These are phyloP conservation scores for Clathrospora elynae DNA, from an alignment of 2,329 filamentous ascomycete species.

Conservation along the genomic window DNA sequence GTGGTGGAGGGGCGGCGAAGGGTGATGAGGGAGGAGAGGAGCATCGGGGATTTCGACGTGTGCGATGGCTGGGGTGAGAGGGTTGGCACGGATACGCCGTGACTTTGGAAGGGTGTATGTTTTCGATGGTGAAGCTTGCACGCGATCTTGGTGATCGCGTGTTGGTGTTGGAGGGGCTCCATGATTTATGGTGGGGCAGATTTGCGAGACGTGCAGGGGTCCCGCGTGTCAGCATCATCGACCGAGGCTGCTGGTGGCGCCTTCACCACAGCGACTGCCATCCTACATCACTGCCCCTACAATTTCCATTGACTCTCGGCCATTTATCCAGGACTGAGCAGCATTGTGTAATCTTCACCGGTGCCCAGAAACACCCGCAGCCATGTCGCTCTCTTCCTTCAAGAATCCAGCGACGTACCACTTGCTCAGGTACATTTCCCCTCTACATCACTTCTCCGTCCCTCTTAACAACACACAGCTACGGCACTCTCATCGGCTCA, in stretches of 20 bases:
- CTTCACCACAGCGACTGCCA: not conserved
- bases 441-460: constrained; percentile 12
- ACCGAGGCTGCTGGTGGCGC: constrained; percentile 14
- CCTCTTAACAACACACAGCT: constrained; percentile 58
- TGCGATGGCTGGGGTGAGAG: not conserved
- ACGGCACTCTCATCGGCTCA: constrained; percentile 84
- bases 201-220: constrained; percentile 8
- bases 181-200: constrained; percentile 2
- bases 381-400: constrained; percentile 56
- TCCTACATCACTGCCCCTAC: not conserved
- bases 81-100: not conserved
- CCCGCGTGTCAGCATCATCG: constrained; percentile 19
- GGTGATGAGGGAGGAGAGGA: constrained; percentile 38
- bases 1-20: constrained; percentile 30
- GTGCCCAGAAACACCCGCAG: constrained; percentile 6
- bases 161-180: constrained; percentile 4
- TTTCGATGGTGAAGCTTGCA: too few species aligned
- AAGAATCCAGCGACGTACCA: constrained; percentile 74
- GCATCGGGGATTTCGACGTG: constrained; percentile 16
- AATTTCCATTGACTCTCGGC: not conserved
- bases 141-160: too few species aligned
- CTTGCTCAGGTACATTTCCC: constrained; percentile 65
- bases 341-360: not conserved
- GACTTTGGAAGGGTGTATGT: too few species aligned
- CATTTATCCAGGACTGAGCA: too few species aligned